phyloP scores from a whole-genome alignment of 1,284 basidiomycete species.

The Rhodotorula glutinis region DNA sequence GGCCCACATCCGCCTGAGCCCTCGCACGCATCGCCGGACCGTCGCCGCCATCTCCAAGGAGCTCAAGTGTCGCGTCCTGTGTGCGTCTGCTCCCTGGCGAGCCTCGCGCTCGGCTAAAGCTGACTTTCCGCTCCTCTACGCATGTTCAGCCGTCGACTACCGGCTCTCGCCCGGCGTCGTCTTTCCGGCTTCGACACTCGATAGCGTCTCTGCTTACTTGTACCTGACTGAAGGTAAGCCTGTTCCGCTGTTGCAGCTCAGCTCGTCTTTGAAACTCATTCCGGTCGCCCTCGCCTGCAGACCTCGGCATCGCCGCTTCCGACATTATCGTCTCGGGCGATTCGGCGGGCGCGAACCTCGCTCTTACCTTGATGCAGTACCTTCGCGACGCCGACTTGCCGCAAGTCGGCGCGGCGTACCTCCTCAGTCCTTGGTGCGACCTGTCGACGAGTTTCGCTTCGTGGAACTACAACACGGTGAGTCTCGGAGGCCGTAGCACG shows the following conservation, averaged over 20 bases:
- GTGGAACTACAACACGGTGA: constrained; percentile 21
- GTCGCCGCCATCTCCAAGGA: background rate
- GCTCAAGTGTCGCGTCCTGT: background rate
- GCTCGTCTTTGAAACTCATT: background rate
- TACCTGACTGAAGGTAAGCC: constrained; percentile 35
- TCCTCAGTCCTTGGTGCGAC: constrained; percentile 42
- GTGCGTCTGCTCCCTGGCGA: background rate
- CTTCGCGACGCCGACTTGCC: constrained; percentile 45
- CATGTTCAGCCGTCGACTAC: constrained; percentile 35
- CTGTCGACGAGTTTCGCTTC: constrained; percentile 27
- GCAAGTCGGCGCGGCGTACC: constrained; percentile 21
- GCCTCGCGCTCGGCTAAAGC: background rate
- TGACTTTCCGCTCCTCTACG: background rate
- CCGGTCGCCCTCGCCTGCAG: constrained; percentile 3
- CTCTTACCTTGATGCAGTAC: constrained; percentile 46
- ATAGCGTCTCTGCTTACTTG: constrained; percentile 48
- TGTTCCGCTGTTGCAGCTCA: background rate
- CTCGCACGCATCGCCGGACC: background rate
- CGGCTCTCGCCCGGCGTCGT: constrained; percentile 37
- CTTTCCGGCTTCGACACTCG: constrained; percentile 50
- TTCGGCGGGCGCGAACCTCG: constrained; percentile 49
- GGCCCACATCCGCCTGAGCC: constrained; percentile 10
- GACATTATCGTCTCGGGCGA: constrained; percentile 45
- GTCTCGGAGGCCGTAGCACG: fast-evolving
- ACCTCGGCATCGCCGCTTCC: constrained; percentile 28